These are phyloP conservation scores for Phaeophleospora eucalypticola DNA, from an alignment of 2,329 filamentous ascomycete genomes.

Conservation along the genomic window DNA sequence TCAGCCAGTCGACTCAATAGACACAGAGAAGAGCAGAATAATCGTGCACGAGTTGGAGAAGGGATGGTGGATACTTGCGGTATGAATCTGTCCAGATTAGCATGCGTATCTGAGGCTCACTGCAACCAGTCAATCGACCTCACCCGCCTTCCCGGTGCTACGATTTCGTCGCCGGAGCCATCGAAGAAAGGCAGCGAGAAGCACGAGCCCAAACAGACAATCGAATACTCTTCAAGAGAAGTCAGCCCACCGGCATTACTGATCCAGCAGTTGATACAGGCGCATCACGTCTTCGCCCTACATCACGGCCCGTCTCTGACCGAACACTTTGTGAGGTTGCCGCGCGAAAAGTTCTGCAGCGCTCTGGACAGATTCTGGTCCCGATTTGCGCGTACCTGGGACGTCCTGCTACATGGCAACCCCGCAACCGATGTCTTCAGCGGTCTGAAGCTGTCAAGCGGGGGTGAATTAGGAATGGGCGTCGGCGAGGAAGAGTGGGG, in stretches of 20 bases:
- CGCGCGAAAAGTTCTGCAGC: constrained; percentile 65
- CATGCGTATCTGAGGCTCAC: constrained; percentile 8
- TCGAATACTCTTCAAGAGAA: constrained; percentile 86
- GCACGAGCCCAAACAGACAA: constrained; percentile 34
- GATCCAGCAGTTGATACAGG: constrained; percentile 73
- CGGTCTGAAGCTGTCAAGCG: constrained; percentile 81
- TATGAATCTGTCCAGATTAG: constrained; percentile 44
- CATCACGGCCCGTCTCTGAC: constrained; percentile 77
- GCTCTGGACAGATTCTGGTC: constrained; percentile 80
- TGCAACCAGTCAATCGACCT: constrained; percentile 67
- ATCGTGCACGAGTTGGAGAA: constrained; percentile 81
- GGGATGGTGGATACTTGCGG: constrained; percentile 93
- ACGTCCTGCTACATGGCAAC: constrained; percentile 84
- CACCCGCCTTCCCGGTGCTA: constrained; percentile 61
- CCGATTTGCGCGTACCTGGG: constrained; percentile 65
- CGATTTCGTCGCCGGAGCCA: constrained; percentile 32
- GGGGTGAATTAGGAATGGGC: constrained; percentile 86
- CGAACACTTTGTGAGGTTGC: constrained; percentile 62
- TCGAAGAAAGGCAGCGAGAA: constrained; percentile 24
- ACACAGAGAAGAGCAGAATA: constrained; percentile 84
- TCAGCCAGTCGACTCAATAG: constrained; percentile 73
- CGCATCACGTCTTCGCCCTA: constrained; percentile 78
- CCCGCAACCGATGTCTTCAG: constrained; percentile 74
- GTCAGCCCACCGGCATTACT: constrained; percentile 77
- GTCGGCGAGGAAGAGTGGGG: constrained; percentile 95